These are phyloP conservation scores for Cylindrotheca closterium DNA, from an alignment of 108 stramenopile genomes.

Conservation along the genomic window DNA sequence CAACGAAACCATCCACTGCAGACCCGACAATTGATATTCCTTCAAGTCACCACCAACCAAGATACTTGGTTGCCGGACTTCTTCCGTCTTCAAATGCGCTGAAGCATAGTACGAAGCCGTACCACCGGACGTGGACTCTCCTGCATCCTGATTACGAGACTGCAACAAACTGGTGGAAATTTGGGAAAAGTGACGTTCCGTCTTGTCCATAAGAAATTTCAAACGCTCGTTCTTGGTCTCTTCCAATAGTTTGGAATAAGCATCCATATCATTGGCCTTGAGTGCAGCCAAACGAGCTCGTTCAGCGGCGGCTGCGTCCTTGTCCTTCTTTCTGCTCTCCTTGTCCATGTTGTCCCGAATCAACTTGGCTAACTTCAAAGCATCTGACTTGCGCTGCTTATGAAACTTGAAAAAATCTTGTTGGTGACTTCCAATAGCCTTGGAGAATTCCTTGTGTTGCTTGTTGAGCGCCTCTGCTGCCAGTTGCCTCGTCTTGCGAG, in stretches of 20 bases:
- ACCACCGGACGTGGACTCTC: conserved; percentile 36
- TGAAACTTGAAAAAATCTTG: conserved; percentile 83
- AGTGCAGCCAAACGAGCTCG: conserved; percentile 80
- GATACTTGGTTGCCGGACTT: conserved; percentile 80
- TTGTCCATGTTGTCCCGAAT: conserved; percentile 71
- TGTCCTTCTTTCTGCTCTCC: conserved; percentile 71
- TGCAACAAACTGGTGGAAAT: conserved; percentile 68
- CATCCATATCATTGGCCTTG: conserved; percentile 85
- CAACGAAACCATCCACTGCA: conserved; percentile 96
- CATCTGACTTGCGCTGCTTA: conserved; percentile 51
- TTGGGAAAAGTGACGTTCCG: conserved; percentile 77
- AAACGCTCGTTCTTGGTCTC: conserved; percentile 85
- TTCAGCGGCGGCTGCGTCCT: conserved; percentile 67
- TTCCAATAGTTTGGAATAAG: conserved; percentile 78
- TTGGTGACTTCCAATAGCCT: conserved; percentile 59
- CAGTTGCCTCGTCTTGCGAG: conserved; percentile 62
- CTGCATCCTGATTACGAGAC: conserved; percentile 53
- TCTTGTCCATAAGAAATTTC: conserved; percentile 83
- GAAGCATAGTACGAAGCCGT: conserved; percentile 75
- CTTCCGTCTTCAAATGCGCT: conserved; percentile 73
- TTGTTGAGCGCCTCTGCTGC: conserved; percentile 63
- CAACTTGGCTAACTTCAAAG: conserved; percentile 49
- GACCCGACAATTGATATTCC: conserved; percentile 95
- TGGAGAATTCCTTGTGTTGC: conserved; percentile 74
- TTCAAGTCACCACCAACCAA: conserved; percentile 84